Evolutionary conservation across 2,329 filamentous ascomycete genomes (phyloP).

Genomic region (Basipetospora chlamydospora): DNA sequence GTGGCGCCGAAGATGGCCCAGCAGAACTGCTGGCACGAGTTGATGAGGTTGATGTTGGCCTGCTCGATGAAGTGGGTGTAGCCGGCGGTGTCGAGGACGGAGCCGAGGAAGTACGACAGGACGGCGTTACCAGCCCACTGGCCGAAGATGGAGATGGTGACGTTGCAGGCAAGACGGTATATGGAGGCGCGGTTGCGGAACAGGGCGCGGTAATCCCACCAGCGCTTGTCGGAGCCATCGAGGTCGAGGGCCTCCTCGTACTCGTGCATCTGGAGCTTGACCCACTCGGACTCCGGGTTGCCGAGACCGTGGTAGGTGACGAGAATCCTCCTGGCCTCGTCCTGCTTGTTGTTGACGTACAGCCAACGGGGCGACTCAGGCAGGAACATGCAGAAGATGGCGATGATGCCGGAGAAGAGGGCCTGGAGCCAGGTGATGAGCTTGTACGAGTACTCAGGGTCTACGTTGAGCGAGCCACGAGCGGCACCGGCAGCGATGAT

Average conservation of each 20-base stretch:
- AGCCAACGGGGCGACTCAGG: conserved; percentile 29
- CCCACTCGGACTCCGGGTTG: conserved; percentile 28
- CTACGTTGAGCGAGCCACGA: conserved; percentile 25
- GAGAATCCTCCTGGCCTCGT: conserved; percentile 20
- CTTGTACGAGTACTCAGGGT: conserved; percentile 23
- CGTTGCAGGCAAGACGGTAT: conserved; percentile 26
- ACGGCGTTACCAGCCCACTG: conserved; percentile 30
- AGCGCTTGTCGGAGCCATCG: conserved; percentile 29
- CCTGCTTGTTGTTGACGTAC: conserved; percentile 23
- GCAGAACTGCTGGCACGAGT: conserved; percentile 33
- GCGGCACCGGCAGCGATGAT: conserved; percentile 31
- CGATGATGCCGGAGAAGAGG: conserved; percentile 24
- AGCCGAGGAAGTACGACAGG: conserved; percentile 32
- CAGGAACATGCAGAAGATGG: conserved; percentile 20
- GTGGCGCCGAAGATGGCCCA: conserved; percentile 33
- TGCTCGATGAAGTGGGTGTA: conserved; percentile 22
- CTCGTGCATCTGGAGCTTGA: conserved; percentile 28
- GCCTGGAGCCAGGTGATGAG: conserved; percentile 29
- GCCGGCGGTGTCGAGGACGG: conserved; percentile 36
- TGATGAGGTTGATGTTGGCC: conserved; percentile 36
- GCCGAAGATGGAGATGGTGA: conserved; percentile 25
- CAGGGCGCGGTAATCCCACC: conserved; percentile 31
- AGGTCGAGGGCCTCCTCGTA: conserved; percentile 26
- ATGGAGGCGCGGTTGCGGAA: conserved; percentile 24
- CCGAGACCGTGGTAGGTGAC: conserved; percentile 29